Base-by-base conservation (phyloP, 495 filamentous ascomycete species). In the Coniosporium apollinis region DNA sequence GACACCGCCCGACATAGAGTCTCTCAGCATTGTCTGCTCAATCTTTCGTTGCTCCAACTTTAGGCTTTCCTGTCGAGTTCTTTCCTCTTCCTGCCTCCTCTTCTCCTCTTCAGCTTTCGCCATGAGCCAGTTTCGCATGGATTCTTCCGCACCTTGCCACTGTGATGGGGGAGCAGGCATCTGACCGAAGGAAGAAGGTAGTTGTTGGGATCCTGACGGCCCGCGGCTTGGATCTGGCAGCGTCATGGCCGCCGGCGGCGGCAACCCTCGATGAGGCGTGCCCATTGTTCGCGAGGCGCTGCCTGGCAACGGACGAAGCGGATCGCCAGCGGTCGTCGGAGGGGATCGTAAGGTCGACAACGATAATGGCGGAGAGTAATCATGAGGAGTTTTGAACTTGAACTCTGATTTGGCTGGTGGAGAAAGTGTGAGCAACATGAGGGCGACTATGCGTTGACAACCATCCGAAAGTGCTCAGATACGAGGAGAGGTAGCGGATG, bases 61-160 rank as follows among this genome's bases (percentile, higher is more conserved):
- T 20, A 78, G 59, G 16, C 64, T 61, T 52, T 87, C 85, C 50
- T 93, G 85, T 36, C 74, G 69, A 16, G 82, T 92, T 62, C 69
- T 82, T 55, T 93, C 80, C 54, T 89, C 82, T 54, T 94, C 85
- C 53, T 87, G 80, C 50, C 64, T 80, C 46, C 78, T 71, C 42
- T 70, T 71, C 40, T 89, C 82, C 44, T 94, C 87, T 56, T 94
- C 87, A 2, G 72, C 65, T 58, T 81, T 91, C 10, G 84, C 80
- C 31, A 67, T 52, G 2, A 93, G 64, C 83, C 82, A 94, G 41
- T 67, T 72, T 38, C 74, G 72, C 77, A 84, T 79, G 15, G 77
- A 69, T 22, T 87, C 78, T 43, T 94, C 84, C 22, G 74, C 67
- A 38, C 67, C 69, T 47, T 79, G 73, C 68, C 78, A 82, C 60